These are phyloP conservation scores for Kregervanrija pseudodelftensis DNA, from an alignment of 805 yeast genomes.

Conservation along the genomic window DNA sequence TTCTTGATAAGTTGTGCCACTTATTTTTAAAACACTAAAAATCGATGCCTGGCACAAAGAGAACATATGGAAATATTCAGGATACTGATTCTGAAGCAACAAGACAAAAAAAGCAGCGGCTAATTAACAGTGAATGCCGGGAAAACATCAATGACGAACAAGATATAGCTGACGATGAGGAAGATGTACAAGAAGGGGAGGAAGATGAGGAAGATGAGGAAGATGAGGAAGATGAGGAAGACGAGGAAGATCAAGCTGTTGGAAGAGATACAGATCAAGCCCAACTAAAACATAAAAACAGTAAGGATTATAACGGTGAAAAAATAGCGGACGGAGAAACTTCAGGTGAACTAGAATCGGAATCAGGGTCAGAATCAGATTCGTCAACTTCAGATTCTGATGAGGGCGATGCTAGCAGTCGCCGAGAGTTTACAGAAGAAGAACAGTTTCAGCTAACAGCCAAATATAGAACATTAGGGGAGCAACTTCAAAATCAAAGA, in stretches of 20 bases:
- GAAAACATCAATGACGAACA: not conserved
- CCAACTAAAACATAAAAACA: not conserved
- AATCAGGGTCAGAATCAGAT: slow-evolving; percentile 4
- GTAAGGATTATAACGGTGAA: slow-evolving; percentile 9
- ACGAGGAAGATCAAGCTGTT: slow-evolving; percentile 1
- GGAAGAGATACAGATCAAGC: slow-evolving; percentile 6
- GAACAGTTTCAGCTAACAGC: slow-evolving; percentile 21
- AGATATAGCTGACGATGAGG: not conserved
- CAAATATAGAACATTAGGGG: slow-evolving; percentile 19
- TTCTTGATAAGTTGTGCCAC: no score
- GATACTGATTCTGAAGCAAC: no score
- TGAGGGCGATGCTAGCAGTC: slow-evolving; percentile 3
- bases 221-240: slow-evolving; percentile 2
- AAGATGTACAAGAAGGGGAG: not conserved
- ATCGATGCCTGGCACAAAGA: no score
- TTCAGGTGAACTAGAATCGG: slow-evolving; percentile 1
- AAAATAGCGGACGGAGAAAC: slow-evolving; percentile 7
- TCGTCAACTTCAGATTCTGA: slow-evolving; percentile 1
- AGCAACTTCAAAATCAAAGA: slow-evolving; percentile 28
- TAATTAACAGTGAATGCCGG: no score
- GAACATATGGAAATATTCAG: no score
- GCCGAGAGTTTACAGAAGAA: slow-evolving; percentile 16
- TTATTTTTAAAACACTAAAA: no score
- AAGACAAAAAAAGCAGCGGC: not conserved
- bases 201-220: slow-evolving; percentile 2